Evolutionary conservation across 805 yeast species (phyloP), one percentile per base, ranked within the genome.

Genomic region (Ogataea pignaliae): DNA sequence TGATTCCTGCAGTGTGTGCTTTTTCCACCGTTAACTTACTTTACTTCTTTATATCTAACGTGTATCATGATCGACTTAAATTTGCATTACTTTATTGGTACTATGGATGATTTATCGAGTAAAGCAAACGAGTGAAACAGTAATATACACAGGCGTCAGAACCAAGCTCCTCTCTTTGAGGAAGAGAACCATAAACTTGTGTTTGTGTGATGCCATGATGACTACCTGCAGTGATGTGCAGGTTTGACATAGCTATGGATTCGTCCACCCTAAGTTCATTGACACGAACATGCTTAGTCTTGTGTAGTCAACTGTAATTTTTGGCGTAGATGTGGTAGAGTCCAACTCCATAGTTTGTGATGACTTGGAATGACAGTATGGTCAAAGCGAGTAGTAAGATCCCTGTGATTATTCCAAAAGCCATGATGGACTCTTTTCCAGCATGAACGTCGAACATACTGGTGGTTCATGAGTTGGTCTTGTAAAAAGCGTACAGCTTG

Each of bases 361-460:
- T 31, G 31, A 54, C 46, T 5, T 41, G 12, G 5, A 46, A 11
- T 4, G 54, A 44, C 12, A 51, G 18, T 3, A 37, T 10, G 8
- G 68, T 50, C 3, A 71, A 62, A 29, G 55, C 42, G 5, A 62
- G 2, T 26, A 70, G 48, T 15, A 71, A 54, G 1, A 64, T 42
- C 13, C 66, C 43, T 1, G 74, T 64, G 33, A 72, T 55, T n/a
- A 64, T 61, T 5, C 70, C 75, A 52, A 72, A 72, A 0, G 68
- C 58, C 10, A 70, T 52, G 30, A 72, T 57, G 11, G 75, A 70
- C 34, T 61, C 63, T 29, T 69, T 55, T 4, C 76, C 76, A 5
- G 26, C 26, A 4, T 21, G 72, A 43, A 68, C 59, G 44, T 59
- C 63, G 12, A 70, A 61, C 38, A 46, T 47, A 14, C 42, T 45